Base-by-base conservation (phyloP, 306 rosid genomes). In the Cicer yamashitae region DNA sequence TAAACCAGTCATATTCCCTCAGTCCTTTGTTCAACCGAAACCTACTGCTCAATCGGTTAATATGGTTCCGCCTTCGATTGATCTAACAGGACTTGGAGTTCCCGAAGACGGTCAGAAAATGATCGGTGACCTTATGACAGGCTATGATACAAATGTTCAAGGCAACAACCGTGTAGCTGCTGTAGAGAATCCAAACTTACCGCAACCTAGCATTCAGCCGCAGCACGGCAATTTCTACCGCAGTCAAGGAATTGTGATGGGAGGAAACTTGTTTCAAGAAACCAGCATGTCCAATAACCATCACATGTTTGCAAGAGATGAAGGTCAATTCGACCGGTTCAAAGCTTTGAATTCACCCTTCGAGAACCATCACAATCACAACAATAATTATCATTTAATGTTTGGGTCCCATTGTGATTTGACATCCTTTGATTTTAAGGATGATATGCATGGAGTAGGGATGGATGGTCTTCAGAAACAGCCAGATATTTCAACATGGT, bases 31-130 rank as follows among this genome's bases (percentile, higher is more conserved):
- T 44, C 92, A 67, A 18, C 77, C 82, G 5, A 88, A 86, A 41
- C 37, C 87, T 22, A 17, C 70, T 37, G 10, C 82, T 63, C 77
- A 85, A 3, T 51, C 88, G 2, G 84, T 84, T 11, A 86, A 76
- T 76, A 13, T 83, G 10, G 81, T 81, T 54, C 75, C 73, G 1
- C 77, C 89, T 7, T 70, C 86, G 8, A 73, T 86, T 3, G 83
- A 88, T 80, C 67, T 88, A 34, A 77, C 90, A 0, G 85, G 87
- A 7, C 84, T 88, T 7, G 88, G 85, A 15, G 92, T 88, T 78
- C 82, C 92, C 1, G 88, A 88, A 70, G 92, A 88, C 39, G 90
- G 84, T 20, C 87, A 88, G 70, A 88, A 86, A 66, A 75, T 80
- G 75, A 88, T 88, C 12, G 74, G 78, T 10, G 88, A 86, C 71